Evolutionary conservation across 345 rosid species (phyloP).

Genomic region (Melaleuca alternifolia): DNA sequence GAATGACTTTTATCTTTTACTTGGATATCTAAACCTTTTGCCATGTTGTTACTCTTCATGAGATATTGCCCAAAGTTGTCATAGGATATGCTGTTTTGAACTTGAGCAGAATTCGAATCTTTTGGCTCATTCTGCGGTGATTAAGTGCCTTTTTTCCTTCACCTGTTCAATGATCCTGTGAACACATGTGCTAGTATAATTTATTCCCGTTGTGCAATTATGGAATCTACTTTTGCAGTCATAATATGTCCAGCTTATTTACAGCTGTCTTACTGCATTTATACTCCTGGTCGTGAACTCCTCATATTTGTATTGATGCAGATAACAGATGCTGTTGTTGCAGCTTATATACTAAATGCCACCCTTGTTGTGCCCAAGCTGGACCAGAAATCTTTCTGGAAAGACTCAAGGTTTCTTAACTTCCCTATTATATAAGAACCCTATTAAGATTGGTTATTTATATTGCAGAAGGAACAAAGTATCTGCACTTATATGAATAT

Average conservation of each 20-base stretch:
- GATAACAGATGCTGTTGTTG: conserved; percentile 90
- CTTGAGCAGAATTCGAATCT: neutral
- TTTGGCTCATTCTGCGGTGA: neutral
- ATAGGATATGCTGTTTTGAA: neutral
- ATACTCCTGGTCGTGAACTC: neutral
- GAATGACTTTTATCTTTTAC: neutral
- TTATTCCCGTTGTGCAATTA: neutral
- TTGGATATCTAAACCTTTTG: neutral
- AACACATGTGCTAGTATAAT: neutral
- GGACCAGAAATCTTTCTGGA: conserved; percentile 89
- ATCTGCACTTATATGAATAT: conserved; percentile 1
- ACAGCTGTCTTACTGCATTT: neutral
- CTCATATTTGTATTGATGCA: conserved; percentile 11
- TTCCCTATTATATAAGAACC: neutral
- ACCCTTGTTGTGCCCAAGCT: conserved; percentile 84
- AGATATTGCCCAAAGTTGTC: neutral
- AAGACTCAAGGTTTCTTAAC: conserved; percentile 54
- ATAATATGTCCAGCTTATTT: neutral
- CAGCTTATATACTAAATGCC: conserved; percentile 86
- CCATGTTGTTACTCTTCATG: neutral
- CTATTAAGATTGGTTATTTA: neutral
- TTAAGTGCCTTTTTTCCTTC: neutral
- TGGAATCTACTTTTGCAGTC: neutral
- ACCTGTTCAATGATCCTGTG: neutral
- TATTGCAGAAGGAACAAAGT: neutral